Evolutionary conservation across 2,329 filamentous ascomycete genomes (phyloP).

Genomic region (Diaporthe sp.): DNA sequence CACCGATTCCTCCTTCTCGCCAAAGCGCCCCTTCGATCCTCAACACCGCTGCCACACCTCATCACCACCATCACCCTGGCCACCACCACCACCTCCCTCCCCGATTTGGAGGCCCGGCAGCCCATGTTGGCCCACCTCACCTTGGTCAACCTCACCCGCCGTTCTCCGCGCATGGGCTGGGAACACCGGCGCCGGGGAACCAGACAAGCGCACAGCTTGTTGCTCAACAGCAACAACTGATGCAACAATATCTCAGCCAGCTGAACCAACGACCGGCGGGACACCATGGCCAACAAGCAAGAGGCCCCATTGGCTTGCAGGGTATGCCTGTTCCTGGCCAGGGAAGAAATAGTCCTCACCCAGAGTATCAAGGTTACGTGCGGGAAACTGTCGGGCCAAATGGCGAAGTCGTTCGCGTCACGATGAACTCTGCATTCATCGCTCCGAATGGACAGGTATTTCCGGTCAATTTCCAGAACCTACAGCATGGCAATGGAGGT

Average conservation of each 20-base stretch:
- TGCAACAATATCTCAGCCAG: constrained; percentile 60
- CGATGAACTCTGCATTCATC: constrained; percentile 58
- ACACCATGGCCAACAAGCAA: constrained; percentile 58
- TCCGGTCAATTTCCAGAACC: constrained; percentile 43
- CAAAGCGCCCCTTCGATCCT: constrained; percentile 21
- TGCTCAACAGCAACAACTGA: constrained; percentile 54
- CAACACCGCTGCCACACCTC: constrained; percentile 32
- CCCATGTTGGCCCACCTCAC: constrained; percentile 3
- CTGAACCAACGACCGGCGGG: constrained; percentile 56
- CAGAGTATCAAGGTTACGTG: constrained; percentile 56
- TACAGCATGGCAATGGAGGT: constrained; percentile 37
- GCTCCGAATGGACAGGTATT: constrained; percentile 36
- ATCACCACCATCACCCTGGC: constrained; percentile 32
- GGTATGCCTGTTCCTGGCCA: constrained; percentile 48
- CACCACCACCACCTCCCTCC: constrained; percentile 22
- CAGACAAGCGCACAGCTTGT: constrained; percentile 39
- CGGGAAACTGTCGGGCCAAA: constrained; percentile 64
- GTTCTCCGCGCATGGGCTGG: constrained; percentile 6
- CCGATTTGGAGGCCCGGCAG: constrained; percentile 15
- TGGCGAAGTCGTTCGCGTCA: constrained; percentile 65
- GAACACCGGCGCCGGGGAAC: constrained; percentile 18
- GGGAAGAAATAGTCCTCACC: constrained; percentile 47
- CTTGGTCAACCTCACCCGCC: constrained; percentile 23
- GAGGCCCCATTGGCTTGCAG: constrained; percentile 55
- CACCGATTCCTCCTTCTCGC: constrained; percentile 41